Evolutionary conservation across 106 monocot species (phyloP), one percentile per base, ranked within the genome.

Genomic region (Iris macrosiphon): DNA sequence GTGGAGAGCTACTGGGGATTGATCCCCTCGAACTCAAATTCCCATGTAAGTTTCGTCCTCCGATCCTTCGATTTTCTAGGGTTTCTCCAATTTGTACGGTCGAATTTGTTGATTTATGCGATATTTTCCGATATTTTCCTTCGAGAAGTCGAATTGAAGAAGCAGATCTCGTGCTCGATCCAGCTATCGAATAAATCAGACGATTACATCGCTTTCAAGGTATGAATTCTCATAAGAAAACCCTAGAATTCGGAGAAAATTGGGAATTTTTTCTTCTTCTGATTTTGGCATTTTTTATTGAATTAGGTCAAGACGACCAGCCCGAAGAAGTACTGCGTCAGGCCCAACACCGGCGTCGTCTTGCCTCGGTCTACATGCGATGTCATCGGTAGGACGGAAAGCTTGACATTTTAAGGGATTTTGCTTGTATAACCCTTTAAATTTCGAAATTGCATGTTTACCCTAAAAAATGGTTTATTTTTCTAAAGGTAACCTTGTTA

Each of bases 301-400:
- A 4, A 55, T 57, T 63, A 88, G 88, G 88, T 88, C 30, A 88
- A 82, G 68, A 88, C 88, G 29, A 88, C 88, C 11, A 88, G 69
- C 62, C 88, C 88, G 5, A 88, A 79, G 65, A 82, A 88, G 69
- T 88, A 88, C 60, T 82, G 88, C 38, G 88, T 88, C 1, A 63
- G 88, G 61, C 88, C 88, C 8, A 82, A 82, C 61, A 70, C 72
- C 1, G 88, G 88, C 23, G 58, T 88, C 55, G 63, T 88, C 21
- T 10, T 16, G 49, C 82, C 88, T 32, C 72, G 63, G 50, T 79
- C 88, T n/a, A 60, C 72, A 8, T 88, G 72, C 51, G 82, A 75
- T 52, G 75, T 88, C 34, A 58, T 68, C 16, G 88, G 88, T 88
- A 76, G 29, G 31, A 2, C n/a, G n/a, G n/a, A n/a, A n/a, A n/a